Percentiles rank a stretch among this genome's conserved stretches.
Evolutionary conservation across 2,329 filamentous ascomycete genomes (phyloP).

Genomic region (Colletotrichum magnum): DNA sequence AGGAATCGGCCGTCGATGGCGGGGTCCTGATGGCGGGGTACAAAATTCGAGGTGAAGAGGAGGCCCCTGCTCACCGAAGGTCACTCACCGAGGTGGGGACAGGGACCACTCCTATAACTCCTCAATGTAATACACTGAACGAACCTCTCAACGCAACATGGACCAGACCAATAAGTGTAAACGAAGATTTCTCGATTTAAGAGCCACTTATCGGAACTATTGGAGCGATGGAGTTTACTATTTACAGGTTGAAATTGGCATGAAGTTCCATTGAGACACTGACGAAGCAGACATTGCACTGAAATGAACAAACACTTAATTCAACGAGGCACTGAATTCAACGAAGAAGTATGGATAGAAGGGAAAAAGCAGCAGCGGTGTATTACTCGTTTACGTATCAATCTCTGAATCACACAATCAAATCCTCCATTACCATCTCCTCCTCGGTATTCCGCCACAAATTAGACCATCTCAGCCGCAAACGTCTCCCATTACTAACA

Average conservation of each 20-base stretch:
- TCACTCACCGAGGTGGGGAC: neutral
- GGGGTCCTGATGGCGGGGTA: conserved; percentile 14
- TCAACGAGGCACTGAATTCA: neutral
- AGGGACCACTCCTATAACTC: neutral
- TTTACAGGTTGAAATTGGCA: too few relatives aligned
- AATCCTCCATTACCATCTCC: neutral
- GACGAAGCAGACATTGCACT: too few relatives aligned
- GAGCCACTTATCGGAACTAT: too few relatives aligned
- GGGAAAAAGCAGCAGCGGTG: neutral
- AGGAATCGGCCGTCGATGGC: conserved; percentile 1
- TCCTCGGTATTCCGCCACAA: conserved; percentile 9
- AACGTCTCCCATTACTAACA: conserved; percentile 2
- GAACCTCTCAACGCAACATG: too few relatives aligned
- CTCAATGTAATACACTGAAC: too few relatives aligned
- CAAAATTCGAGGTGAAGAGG: conserved; percentile 5
- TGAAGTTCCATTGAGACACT: too few relatives aligned
- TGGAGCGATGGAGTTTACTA: too few relatives aligned
- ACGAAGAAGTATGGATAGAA: neutral
- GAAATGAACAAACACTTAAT: too few relatives aligned
- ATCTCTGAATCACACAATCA: neutral
- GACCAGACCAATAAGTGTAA: too few relatives aligned
- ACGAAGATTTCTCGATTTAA: too few relatives aligned
- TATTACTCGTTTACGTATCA: conserved; percentile 15
- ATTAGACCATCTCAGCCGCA: neutral
- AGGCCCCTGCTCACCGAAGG: neutral